phyloP scores from a whole-genome alignment of 129 eudicot species.

The Pulicaria dysenterica region DNA sequence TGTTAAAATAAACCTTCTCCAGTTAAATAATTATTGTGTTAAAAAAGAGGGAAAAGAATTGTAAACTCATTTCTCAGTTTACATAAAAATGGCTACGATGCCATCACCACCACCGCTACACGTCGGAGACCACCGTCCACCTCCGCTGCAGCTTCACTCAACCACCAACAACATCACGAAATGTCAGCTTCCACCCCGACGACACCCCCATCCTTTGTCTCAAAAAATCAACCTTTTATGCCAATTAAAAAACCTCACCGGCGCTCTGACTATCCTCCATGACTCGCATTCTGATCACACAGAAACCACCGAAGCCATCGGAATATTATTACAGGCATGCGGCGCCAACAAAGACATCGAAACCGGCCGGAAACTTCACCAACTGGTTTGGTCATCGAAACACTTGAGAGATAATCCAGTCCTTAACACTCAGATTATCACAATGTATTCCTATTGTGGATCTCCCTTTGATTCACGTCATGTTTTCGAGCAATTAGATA shows the following conservation, averaged over 20 bases:
- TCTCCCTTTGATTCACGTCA: conserved; percentile 44
- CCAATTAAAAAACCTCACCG: conserved; percentile 37
- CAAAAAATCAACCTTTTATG: conserved; percentile 31
- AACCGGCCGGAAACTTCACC: conserved; percentile 41
- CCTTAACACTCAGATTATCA: conserved; percentile 50
- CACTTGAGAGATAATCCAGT: conserved; percentile 35
- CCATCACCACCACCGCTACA: conserved; percentile 23
- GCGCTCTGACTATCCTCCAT: conserved; percentile 39
- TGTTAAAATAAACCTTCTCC: too few relatives aligned
- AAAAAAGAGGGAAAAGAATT: too few relatives aligned
- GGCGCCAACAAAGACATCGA: conserved; percentile 40
- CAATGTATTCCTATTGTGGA: conserved; percentile 60
- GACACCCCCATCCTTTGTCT: conserved; percentile 20
- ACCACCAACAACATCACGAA: conserved; percentile 4
- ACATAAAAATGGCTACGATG: conserved; percentile 19
- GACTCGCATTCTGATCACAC: conserved; percentile 21
- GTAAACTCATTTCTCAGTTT: too few relatives aligned
- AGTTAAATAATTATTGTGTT: too few relatives aligned
- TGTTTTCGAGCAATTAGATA: conserved; percentile 31
- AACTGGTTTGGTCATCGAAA: conserved; percentile 31
- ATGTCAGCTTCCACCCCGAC: not conserved
- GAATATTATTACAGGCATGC: conserved; percentile 46
- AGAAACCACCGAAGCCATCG: conserved; percentile 31
- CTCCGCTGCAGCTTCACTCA: conserved; percentile 14
- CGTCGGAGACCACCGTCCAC: conserved; percentile 26